Evolutionary conservation across 164 flowering plant species (phyloP).

Genomic region (Piper betle): DNA sequence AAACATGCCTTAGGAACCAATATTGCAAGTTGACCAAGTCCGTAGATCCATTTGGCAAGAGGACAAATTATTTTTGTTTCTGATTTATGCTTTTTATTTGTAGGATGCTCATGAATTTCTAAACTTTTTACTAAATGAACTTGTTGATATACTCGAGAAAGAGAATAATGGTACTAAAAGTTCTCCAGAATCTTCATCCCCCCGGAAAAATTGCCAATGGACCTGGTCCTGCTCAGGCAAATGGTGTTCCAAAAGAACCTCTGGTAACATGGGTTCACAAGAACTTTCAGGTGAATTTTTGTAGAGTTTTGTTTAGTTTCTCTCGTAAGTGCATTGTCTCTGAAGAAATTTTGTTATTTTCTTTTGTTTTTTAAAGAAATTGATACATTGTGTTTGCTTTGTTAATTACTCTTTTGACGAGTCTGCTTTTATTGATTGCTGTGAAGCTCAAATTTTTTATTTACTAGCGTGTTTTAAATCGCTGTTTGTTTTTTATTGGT

Average conservation of each 20-base stretch:
- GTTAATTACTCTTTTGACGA: neutral
- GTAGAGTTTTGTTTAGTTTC: neutral
- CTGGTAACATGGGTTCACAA: slow-evolving; percentile 96
- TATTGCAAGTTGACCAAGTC: neutral
- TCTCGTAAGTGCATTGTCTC: neutral
- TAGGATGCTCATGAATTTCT: slow-evolving; percentile 99
- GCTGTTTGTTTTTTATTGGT: no score
- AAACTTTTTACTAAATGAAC: slow-evolving; percentile 89
- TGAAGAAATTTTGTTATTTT: no score
- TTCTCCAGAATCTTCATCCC: slow-evolving; percentile 45
- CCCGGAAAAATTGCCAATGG: slow-evolving; percentile 69
- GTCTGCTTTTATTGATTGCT: neutral
- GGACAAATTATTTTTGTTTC: neutral
- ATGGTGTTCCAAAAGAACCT: slow-evolving; percentile 73
- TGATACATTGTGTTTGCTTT: no score
- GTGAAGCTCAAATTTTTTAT: neutral
- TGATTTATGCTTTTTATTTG: slow-evolving; percentile 6
- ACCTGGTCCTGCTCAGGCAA: slow-evolving; percentile 28
- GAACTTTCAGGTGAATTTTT: slow-evolving; percentile 74
- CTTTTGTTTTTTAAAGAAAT: no score
- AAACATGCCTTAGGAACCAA: no score
- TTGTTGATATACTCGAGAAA: slow-evolving; percentile 95
- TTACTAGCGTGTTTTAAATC: neutral
- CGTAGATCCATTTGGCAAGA: neutral
- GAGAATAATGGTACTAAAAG: slow-evolving; percentile 53